Percentiles rank a stretch among this genome's conserved stretches.
These are phyloP conservation scores for Hibiscus syriacus DNA, from an alignment of 345 rosid species.

Conservation along the genomic window DNA sequence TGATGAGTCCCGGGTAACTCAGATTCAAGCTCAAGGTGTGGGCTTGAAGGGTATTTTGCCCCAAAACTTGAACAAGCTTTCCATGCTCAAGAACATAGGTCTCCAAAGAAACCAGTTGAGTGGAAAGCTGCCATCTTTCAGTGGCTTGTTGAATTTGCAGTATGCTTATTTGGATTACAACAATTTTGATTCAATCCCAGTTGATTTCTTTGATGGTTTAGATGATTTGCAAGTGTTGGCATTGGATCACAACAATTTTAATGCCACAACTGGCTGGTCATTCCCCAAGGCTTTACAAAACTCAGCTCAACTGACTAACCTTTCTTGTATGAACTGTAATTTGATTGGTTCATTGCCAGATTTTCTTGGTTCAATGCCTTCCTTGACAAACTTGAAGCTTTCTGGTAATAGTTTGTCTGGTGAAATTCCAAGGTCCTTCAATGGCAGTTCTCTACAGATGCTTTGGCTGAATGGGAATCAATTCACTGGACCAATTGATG, in stretches of 20 bases:
- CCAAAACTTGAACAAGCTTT: conserved; percentile 44
- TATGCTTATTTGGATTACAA: conserved; percentile 51
- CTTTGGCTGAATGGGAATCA: conserved; percentile 61
- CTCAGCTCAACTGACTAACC: conserved; percentile 47
- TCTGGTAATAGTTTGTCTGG: conserved; percentile 49
- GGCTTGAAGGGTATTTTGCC: conserved; percentile 66
- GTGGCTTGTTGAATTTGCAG: conserved; percentile 41
- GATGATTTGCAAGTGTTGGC: conserved; percentile 43
- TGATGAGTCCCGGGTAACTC: conserved; percentile 39
- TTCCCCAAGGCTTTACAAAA: conserved; percentile 39
- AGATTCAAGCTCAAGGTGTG: conserved; percentile 53
- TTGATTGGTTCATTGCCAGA: conserved; percentile 60
- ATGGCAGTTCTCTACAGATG: conserved; percentile 31
- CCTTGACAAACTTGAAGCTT: conserved; percentile 44
- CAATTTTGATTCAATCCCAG: conserved; percentile 52
- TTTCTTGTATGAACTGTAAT: conserved; percentile 61
- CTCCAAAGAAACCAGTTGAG: conserved; percentile 54
- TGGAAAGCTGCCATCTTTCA: conserved; percentile 53
- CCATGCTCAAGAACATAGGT: conserved; percentile 46
- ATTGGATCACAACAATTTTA: conserved; percentile 51
- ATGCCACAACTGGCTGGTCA: conserved; percentile 55
- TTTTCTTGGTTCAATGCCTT: conserved; percentile 47
- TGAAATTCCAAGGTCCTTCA: conserved; percentile 43
- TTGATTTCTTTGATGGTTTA: conserved; percentile 49
- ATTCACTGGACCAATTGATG: conserved; percentile 49